Base-by-base conservation (phyloP, 768 basidiomycete species). In the Macrocybe gigantea region DNA sequence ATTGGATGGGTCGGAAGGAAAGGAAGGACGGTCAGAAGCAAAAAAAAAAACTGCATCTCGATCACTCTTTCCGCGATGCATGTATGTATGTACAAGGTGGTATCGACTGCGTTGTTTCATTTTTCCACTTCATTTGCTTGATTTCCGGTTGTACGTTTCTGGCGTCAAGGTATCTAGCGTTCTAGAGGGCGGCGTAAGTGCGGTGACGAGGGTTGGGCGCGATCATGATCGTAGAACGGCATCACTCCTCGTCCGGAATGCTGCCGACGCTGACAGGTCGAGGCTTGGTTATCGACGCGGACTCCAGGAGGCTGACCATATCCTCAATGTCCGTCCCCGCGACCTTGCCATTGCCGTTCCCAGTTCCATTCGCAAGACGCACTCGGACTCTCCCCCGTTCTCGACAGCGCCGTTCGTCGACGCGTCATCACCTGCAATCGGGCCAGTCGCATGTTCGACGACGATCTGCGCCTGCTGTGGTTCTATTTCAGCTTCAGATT, bases 301-400 rank as follows among this genome's bases (percentile, higher is more conserved):
- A 58, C 64, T 88, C 82, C 9, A 88, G 77, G 54, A 86, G 70
- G 55, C 74, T 79, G 51, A 88, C 79, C 45, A 87, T 79, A 47
- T 79, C 78, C 61, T 80, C 85, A 31, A 83, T 68, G 31, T 83
- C 78, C 46, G 68, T 61, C 11, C 60, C 71, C 10, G 56, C 42
- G 7, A 22, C 22, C n/a, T 48, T 34, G 12, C 42, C 42, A 22
- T 47, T 48, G 35, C 48, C 42, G 31, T 41, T 49, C 1, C 54
- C 35, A 32, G 49, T 56, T 14, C 55, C 44, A 40, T 56, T 54
- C 32, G 53, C 57, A 7, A 43, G 12, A 11, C 47, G 50, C 33
- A 50, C 53, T 61, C 61, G 8, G 48, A 35, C 14, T 44, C 58
- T 22, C 50, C 46, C 34, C 44, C 47, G 36, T 41, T 40, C 11